A percentile compares a stretch with the other conserved stretches of the same genome.
phyloP scores from a whole-genome alignment of 805 yeast genomes.

The Aciculoconidium aculeatum region DNA sequence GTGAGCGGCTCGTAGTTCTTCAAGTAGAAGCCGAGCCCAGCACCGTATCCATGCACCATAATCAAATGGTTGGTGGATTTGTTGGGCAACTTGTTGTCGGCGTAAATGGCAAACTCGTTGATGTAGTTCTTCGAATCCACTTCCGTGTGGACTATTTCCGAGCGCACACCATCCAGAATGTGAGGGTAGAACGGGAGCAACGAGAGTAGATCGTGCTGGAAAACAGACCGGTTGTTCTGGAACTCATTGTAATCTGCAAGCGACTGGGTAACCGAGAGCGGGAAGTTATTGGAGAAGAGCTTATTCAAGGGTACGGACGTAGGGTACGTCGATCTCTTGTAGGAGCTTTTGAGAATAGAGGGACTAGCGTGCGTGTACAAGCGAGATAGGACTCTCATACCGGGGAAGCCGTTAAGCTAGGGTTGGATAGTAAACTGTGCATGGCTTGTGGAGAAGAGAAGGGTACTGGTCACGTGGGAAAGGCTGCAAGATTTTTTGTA shows the following conservation, averaged over 20 bases:
- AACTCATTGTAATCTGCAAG: slow-evolving; percentile 40
- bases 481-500: too few species aligned
- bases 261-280: slow-evolving; percentile 48
- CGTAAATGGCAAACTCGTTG: slow-evolving; percentile 38
- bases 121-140: slow-evolving; percentile 26
- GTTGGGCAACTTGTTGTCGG: slow-evolving; percentile 17
- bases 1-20: slow-evolving; percentile 28
- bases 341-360: slow-evolving; percentile 11
- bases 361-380: too few species aligned
- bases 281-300: slow-evolving; percentile 51
- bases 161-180: slow-evolving; percentile 21
- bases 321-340: slow-evolving; percentile 57
- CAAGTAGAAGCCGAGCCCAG: slow-evolving; percentile 40
- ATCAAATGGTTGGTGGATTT: slow-evolving; percentile 28
- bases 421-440: too few species aligned
- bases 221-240: slow-evolving; percentile 31
- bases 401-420: not conserved
- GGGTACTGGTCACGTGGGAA: too few species aligned
- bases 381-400: not conserved
- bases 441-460: too few species aligned
- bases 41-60: slow-evolving; percentile 43
- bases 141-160: slow-evolving; percentile 27
- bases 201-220: slow-evolving; percentile 43
- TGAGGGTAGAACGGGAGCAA: slow-evolving; percentile 43
- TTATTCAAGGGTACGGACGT: slow-evolving; percentile 58